Base-by-base conservation (phyloP, 305 asterid species). In the Fraxinus sp. region DNA sequence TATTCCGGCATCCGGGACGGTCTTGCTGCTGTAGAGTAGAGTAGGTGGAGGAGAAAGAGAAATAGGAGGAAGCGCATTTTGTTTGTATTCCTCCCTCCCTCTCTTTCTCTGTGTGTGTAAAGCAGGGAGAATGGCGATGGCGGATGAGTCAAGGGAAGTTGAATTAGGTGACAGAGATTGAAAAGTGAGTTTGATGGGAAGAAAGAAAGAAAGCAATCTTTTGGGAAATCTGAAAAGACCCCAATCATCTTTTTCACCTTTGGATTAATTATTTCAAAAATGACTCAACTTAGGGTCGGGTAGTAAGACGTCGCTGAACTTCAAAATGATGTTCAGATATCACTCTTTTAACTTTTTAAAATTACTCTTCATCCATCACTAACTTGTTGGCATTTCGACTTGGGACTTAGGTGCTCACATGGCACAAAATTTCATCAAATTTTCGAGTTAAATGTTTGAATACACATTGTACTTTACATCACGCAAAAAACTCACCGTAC, bases 61-160 rank as follows among this genome's bases (percentile, higher is more conserved):
- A 86, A 85, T 5, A 91, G 81, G 85, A 88, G 85, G 85, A 86
- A 81, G 83, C 90, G 88, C 95, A 92, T 92, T 88, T 84, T 89
- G 78, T 28, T 64, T 70, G 57, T 24, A 7, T 8, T 14, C 71
- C 32, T 59, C 32, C 14, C 14, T 57, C 68, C 18, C 22, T 52
- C 10, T n/a, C 9, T 55, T 1, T 52, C 8, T 52, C 64, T n/a
- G 0, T n/a, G 8, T 49, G 62, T n/a, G 24, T 16, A n/a, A n/a
- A n/a, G 64, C 24, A 55, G 24, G 24, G 7, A 55, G 24, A 55
- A 5, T 1, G 64, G 64, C 64, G 18, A 55, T 55, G 64, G 24
- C 8, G 24, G 64, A n/a, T 55, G 64, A 55, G 64, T 55, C 64
- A n/a, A 55, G 64, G 24, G 64, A 55, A 5, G 64, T 55, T 55